Conservation (phyloP, 352 stramenopile genomes). For the Pythium utonaiense region DNA sequence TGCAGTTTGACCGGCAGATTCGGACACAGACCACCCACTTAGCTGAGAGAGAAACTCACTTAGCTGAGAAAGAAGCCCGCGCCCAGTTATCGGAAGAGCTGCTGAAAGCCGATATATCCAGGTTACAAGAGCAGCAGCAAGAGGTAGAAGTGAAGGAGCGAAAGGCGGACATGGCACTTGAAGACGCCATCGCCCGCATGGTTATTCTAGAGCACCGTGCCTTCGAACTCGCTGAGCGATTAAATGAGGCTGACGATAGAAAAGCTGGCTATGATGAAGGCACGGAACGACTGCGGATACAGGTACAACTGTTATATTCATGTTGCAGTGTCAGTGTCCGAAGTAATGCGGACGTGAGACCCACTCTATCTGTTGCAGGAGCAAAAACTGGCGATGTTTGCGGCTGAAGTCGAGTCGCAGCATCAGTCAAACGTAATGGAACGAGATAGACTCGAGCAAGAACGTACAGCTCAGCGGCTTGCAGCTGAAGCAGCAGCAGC, state of each 20-base stretch:
- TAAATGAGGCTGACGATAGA: neutral
- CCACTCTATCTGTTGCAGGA: slow-evolving; percentile 12
- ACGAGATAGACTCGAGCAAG: slow-evolving; percentile 12
- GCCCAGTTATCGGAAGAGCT: neutral
- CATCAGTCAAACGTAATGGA: slow-evolving; percentile 21
- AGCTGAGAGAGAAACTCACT: neutral
- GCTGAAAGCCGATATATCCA: neutral
- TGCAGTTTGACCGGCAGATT: neutral
- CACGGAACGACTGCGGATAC: neutral
- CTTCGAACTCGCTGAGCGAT: neutral
- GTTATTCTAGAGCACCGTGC: neutral
- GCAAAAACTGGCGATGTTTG: slow-evolving; percentile 22
- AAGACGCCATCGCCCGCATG: neutral
- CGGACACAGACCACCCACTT: neutral
- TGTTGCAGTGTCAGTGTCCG: no score
- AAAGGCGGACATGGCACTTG: neutral
- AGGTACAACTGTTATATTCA: no score
- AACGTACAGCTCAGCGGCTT: neutral
- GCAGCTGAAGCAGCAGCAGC: neutral
- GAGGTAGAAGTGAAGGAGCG: neutral
- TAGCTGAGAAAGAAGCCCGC: neutral
- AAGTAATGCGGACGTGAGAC: no score
- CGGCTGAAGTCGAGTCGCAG: slow-evolving; percentile 29
- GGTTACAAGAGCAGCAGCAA: neutral
- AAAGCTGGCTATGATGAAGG: slow-evolving; percentile 1